Evolutionary conservation across 441 rosid species (phyloP).

Genomic region (Jatropha podagrica): DNA sequence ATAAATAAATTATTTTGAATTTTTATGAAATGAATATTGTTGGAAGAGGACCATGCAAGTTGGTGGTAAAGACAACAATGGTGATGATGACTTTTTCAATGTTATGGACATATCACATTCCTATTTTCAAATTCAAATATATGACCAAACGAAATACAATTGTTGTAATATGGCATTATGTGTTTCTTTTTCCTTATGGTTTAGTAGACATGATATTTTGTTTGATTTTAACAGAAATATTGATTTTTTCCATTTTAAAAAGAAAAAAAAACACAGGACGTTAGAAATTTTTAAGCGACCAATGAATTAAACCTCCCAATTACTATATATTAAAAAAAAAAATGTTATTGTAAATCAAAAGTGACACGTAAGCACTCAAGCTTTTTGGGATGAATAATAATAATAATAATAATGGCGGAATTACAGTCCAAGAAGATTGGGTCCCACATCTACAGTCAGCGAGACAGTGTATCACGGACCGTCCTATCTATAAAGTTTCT

Average conservation of each 20-base stretch:
- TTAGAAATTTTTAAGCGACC: too few species aligned
- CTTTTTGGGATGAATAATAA: background rate
- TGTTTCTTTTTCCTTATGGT: background rate
- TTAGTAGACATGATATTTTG: background rate
- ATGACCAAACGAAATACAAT: background rate
- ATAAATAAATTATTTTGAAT: too few species aligned
- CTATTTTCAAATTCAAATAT: constrained; percentile 3
- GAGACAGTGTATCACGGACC: constrained; percentile 80
- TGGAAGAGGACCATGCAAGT: background rate
- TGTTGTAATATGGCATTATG: background rate
- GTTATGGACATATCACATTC: background rate
- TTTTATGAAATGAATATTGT: too few species aligned
- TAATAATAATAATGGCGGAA: background rate
- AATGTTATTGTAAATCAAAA: too few species aligned
- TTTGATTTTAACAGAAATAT: too few species aligned
- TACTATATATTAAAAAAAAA: background rate
- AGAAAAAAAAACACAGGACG: too few species aligned
- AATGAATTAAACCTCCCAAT: too few species aligned
- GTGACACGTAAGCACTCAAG: background rate
- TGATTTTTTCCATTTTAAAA: too few species aligned
- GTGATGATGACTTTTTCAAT: background rate
- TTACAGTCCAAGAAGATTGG: background rate
- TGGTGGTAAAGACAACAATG: background rate
- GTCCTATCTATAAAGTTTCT: constrained; percentile 53
- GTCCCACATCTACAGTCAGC: constrained; percentile 29